Base-by-base conservation (phyloP, 495 filamentous ascomycete species). In the Corynascus novoguineensis region DNA sequence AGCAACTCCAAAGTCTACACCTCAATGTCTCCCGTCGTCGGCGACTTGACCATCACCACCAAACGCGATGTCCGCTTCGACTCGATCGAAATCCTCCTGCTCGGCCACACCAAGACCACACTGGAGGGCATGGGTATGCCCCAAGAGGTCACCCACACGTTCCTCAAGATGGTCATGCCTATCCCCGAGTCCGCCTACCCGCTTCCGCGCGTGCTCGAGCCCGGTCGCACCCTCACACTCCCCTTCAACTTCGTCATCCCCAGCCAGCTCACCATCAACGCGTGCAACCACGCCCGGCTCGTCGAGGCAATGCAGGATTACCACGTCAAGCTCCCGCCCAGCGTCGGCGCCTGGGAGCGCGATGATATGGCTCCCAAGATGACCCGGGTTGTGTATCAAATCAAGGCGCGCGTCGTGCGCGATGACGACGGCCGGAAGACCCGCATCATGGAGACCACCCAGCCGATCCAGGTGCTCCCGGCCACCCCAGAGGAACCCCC, bases 181-280 rank as follows among this genome's bases (percentile, higher is more conserved):
- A 82, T 92, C 14, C 74, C 83, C 34, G 79, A 86, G 11, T 70
- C 80, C 3, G 71, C 76, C 2, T 89, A 92, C 60, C 92, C 92
- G 0, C 75, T 80, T 12, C 83, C 87, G 17, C 75, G 87, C 8
- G 73, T 90, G 21, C 70, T 90, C 12, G 81, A 88, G 67, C 76
- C 81, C 3, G 88, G 83, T 4, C 74, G 73, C 48, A 80, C 74
- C 25, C 89, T 92, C 68, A 83, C 69, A 14, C 84, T 95, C 51
- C 88, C 90, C 2, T 98, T 97, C 73, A 84, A 83, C 57, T 98
- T 98, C 64, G 86, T 89, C 35, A 81, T 97, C 12, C 93, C 95
- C 1, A 78, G 81, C 28, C 82, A 83, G 11, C 77, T 97, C 38
- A 78, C 84, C 27, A 76, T 80, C 9, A 71, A 73, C 40, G 72